These are phyloP conservation scores for Lomentospora prolificans DNA, from an alignment of 2,329 filamentous ascomycete species.

Conservation along the genomic window DNA sequence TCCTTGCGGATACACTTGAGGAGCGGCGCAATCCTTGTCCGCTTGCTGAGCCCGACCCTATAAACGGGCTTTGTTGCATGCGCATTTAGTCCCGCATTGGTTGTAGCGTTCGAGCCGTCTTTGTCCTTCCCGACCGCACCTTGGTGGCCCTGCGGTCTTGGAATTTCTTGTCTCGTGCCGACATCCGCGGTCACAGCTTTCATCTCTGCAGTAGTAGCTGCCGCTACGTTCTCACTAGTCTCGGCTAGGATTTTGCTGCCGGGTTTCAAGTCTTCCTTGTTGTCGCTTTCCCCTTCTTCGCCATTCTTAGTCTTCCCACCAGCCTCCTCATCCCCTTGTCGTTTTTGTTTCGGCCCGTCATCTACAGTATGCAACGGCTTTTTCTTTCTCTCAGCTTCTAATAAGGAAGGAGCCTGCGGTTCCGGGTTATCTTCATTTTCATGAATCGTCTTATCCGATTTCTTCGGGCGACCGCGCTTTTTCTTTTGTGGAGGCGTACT, in stretches of 20 bases:
- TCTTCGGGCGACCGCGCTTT: neutral
- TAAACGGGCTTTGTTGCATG: constrained; percentile 29
- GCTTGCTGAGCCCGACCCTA: constrained; percentile 42
- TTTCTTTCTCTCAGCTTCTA: neutral
- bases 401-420: neutral
- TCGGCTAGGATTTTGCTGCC: neutral
- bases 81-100: neutral
- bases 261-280: neutral
- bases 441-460: neutral
- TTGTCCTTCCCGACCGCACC: constrained; percentile 5
- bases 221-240: neutral
- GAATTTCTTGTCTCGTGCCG: constrained; percentile 11
- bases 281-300: constrained; percentile 8
- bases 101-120: constrained; percentile 6
- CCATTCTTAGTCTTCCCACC: no score
- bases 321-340: constrained; percentile 11
- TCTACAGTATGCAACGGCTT: constrained; percentile 1
- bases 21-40: constrained; percentile 38
- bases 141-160: constrained; percentile 10
- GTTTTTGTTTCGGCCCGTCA: neutral
- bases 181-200: constrained; percentile 6
- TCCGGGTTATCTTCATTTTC: neutral
- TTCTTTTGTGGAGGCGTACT: neutral
- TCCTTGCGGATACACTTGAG: constrained; percentile 27
- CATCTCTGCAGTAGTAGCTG: neutral